These are phyloP conservation scores for Penicillium hordei DNA, from an alignment of 2,329 filamentous ascomycete species.

Conservation along the genomic window DNA sequence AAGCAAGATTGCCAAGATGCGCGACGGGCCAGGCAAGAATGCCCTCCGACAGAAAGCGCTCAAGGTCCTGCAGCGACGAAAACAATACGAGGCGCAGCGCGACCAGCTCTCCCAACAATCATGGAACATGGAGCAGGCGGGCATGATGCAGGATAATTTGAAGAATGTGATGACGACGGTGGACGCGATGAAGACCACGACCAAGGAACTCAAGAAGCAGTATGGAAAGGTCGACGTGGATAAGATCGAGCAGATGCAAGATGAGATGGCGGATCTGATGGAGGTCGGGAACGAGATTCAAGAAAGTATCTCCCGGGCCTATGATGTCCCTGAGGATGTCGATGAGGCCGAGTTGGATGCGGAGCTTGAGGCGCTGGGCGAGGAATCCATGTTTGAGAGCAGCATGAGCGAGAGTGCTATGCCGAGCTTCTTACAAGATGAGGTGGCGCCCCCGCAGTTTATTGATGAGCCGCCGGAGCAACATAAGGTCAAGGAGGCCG, in stretches of 20 bases:
- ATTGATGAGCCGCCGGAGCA: conserved; percentile 84
- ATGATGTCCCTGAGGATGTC: conserved; percentile 94
- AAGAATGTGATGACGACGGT: conserved; percentile 99
- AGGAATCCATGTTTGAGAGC: conserved; percentile 87
- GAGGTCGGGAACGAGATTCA: conserved; percentile 98
- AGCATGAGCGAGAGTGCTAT: conserved; percentile 61
- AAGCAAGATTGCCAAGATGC: conserved; percentile 83
- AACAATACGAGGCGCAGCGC: conserved; percentile 90
- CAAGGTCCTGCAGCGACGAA: conserved; percentile 88
- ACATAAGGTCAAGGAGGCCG: conserved; percentile 79
- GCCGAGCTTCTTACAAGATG: conserved; percentile 86
- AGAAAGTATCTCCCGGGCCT: conserved; percentile 84
- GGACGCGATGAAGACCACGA: conserved; percentile 95
- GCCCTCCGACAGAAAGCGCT: conserved; percentile 93
- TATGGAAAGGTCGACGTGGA: conserved; percentile 98
- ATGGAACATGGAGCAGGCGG: conserved; percentile 99
- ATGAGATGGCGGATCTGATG: conserved; percentile 98
- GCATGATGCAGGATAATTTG: conserved; percentile 97
- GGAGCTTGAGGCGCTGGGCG: conserved; percentile 88
- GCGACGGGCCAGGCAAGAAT: conserved; percentile 88
- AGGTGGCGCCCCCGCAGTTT: conserved; percentile 77
- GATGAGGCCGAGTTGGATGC: conserved; percentile 96
- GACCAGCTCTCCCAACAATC: conserved; percentile 92
- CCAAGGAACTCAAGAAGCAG: conserved; percentile 86
- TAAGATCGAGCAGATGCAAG: conserved; percentile 95